Evolutionary conservation across 352 stramenopile species (phyloP).

Genomic region (Phytophthora kernoviae): DNA sequence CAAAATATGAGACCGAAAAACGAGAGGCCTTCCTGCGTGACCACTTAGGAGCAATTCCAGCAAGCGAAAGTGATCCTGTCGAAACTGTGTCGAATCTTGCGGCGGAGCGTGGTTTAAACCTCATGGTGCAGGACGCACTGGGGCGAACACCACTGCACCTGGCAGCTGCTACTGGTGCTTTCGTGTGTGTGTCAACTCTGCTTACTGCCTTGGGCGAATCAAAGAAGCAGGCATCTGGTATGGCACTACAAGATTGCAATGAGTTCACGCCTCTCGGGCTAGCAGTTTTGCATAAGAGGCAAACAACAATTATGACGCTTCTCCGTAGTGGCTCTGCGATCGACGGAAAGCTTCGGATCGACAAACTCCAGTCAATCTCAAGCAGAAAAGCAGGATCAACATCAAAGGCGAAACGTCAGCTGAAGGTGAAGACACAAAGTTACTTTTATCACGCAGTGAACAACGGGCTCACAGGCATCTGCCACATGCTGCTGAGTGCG

Average conservation of each 20-base stretch:
- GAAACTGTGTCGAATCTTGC: constrained; percentile 79
- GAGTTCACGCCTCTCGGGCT: constrained; percentile 61
- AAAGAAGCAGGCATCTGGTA: constrained; percentile 26
- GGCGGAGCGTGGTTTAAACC: constrained; percentile 48
- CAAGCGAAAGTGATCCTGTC: constrained; percentile 61
- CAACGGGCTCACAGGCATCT: constrained; percentile 72
- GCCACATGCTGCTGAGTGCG: constrained; percentile 74
- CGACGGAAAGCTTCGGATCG: constrained; percentile 50
- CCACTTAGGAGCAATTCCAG: constrained; percentile 46
- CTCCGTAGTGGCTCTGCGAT: constrained; percentile 68
- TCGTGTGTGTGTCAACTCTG: constrained; percentile 76
- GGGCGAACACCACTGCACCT: constrained; percentile 69
- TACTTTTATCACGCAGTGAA: constrained; percentile 84
- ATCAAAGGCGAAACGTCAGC: constrained; percentile 7
- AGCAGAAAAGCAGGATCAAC: constrained; percentile 5
- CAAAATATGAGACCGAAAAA: constrained; percentile 53
- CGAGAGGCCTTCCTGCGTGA: constrained; percentile 42
- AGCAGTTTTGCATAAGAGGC: constrained; percentile 61
- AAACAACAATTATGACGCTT: constrained; percentile 80
- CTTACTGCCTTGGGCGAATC: constrained; percentile 35
- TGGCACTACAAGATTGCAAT: constrained; percentile 46
- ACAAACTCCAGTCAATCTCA: not conserved
- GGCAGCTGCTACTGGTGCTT: constrained; percentile 71
- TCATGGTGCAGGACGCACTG: constrained; percentile 46
- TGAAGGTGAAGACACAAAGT: constrained; percentile 41